A percentile compares a stretch with the other conserved stretches of the same genome.
Conservation (phyloP, 768 basidiomycete species). For the Suillus placidus region DNA sequence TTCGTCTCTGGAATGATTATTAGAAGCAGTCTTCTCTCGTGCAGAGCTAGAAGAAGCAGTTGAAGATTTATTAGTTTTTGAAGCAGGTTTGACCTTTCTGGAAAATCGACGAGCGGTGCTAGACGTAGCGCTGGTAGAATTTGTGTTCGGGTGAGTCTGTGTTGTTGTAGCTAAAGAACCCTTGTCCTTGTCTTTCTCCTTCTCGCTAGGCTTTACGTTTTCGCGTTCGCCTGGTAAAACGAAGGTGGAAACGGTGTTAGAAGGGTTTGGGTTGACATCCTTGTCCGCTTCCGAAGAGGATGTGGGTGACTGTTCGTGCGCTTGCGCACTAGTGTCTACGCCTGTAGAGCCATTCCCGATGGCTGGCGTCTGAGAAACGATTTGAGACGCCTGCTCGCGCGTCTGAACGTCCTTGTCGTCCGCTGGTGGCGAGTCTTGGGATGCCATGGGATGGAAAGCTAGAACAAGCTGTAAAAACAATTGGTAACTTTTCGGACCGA, state of each 20-base stretch:
- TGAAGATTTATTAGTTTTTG: constrained; percentile 21
- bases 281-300: constrained; percentile 41
- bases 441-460: constrained; percentile 25
- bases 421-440: constrained; percentile 22
- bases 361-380: constrained; percentile 22
- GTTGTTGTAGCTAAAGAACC: constrained; percentile 48
- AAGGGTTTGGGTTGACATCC: constrained; percentile 38
- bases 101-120: constrained; percentile 33
- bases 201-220: constrained; percentile 33
- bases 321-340: constrained; percentile 26
- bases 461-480: constrained; percentile 10
- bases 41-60: constrained; percentile 19
- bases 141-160: constrained; percentile 43
- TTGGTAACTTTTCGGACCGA: neutral
- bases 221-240: constrained; percentile 37
- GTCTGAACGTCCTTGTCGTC: constrained; percentile 24
- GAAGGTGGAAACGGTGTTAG: constrained; percentile 37
- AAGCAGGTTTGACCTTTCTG: constrained; percentile 26
- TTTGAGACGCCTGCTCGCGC: constrained; percentile 21
- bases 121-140: constrained; percentile 24
- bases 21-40: constrained; percentile 35
- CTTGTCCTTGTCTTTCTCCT: constrained; percentile 45
- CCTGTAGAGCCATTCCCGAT: constrained; percentile 29
- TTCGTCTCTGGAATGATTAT: constrained; percentile 36
- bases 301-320: constrained; percentile 32